Conservation (phyloP, 805 yeast genomes). For the Yamadazyma nakazawae region DNA sequence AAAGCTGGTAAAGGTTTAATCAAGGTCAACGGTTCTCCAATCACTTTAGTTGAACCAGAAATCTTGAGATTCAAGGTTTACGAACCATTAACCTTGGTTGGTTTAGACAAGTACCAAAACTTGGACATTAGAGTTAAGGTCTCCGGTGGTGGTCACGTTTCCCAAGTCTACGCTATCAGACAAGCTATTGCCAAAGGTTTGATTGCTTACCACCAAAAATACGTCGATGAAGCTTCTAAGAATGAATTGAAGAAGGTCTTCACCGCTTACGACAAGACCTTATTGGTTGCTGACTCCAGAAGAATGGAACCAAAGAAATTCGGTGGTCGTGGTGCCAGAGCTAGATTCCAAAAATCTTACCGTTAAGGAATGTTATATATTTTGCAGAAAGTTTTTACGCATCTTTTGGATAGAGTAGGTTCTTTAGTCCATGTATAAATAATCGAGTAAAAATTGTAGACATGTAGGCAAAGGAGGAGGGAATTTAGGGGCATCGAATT, state of each 20-base stretch:
- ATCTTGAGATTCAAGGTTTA: constrained; percentile 98
- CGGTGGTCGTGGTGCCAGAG: constrained; percentile 99
- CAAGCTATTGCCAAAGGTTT: constrained; percentile 99
- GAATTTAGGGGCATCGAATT: too few species aligned
- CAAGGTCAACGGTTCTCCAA: constrained; percentile 99
- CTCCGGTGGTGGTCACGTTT: constrained; percentile 99
- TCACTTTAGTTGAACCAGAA: constrained; percentile 98
- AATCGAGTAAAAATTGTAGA: background rate
- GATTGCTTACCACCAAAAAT: constrained; percentile 99
- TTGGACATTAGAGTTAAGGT: constrained; percentile 99
- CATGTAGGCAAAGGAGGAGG: too few species aligned
- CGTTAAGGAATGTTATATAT: constrained; percentile 58
- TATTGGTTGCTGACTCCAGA: constrained; percentile 99
- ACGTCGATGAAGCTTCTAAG: constrained; percentile 98
- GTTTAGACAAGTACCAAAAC: constrained; percentile 97
- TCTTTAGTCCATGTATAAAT: constrained; percentile 9
- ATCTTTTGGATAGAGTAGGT: constrained; percentile 8
- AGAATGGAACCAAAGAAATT: constrained; percentile 99
- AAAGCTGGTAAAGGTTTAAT: constrained; percentile 99
- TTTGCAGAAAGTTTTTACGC: constrained; percentile 4
- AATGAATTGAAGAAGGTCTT: constrained; percentile 98
- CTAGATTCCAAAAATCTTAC: constrained; percentile 99
- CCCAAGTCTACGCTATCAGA: constrained; percentile 99
- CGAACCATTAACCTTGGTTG: constrained; percentile 98
- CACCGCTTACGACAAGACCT: constrained; percentile 97